Evolutionary conservation across 2,329 filamentous ascomycete species (phyloP), one percentile per base, ranked within the genome.

Genomic region (Aspergillus sp.): DNA sequence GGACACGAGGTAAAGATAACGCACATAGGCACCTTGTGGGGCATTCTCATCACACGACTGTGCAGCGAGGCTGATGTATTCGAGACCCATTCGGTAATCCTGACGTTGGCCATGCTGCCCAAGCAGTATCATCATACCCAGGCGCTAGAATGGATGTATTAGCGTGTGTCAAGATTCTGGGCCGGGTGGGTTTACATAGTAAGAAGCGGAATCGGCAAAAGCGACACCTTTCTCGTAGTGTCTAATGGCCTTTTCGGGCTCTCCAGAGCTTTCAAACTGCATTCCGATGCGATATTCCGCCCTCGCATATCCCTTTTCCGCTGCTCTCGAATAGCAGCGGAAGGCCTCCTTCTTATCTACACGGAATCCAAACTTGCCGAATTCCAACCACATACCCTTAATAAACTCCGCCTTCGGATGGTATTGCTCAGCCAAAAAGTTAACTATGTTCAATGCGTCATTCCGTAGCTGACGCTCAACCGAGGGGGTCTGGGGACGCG

Each of bases 201-300:
- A 89, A 5, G 92, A 93, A 3, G 95, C 95, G 15, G 95, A 96
- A 76, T 99, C 95, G 22, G 88, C 87, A 65, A 88, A 80, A 50
- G 86, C 84, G 50, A 95, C 87, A 50, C 95, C 95, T 48, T 85
- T 84, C 64, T 91, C 86, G 75, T 98, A 99, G 74, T 98, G 93
- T 68, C 89, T 87, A 69, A 97, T 87, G 5, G 95, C 95, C 73
- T 96, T 97, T 61, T 88, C 83, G 59, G 92, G 88, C 69, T 99
- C 93, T 70, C 96, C 96, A 4, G 92, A 93, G 73, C 90, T 92
- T 77, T 99, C 95, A 72, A 93, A 98, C 57, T 97, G 89, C 93
- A 98, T 99, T 61, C 95, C 95, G 78, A 99, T 96, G 47, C 95
- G 87, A 75, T 99, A 99, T 74, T 98, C 91, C 19, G 95, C 93